These are phyloP conservation scores for Porphyrellus cyaneotinctus DNA, from an alignment of 768 basidiomycete species.

Conservation along the genomic window DNA sequence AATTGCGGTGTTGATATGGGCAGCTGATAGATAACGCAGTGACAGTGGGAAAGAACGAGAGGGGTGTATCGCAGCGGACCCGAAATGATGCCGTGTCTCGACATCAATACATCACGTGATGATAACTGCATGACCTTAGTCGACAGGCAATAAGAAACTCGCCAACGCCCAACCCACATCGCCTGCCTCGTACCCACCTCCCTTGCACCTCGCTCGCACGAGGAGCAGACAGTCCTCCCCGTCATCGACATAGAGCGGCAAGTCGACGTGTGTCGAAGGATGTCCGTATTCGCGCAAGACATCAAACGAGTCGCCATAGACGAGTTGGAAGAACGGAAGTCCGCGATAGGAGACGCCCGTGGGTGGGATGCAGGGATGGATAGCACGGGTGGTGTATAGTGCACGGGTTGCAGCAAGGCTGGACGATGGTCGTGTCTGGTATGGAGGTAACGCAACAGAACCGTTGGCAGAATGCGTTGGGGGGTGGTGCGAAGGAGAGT, in stretches of 20 bases:
- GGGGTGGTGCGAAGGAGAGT: constrained; percentile 18
- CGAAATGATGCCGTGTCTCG: neutral
- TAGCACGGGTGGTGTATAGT: constrained; percentile 63
- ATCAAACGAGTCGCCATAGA: constrained; percentile 56
- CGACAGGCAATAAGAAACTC: constrained; percentile 69
- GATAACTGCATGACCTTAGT: constrained; percentile 21
- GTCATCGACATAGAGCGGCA: constrained; percentile 78
- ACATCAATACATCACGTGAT: constrained; percentile 3
- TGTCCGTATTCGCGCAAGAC: constrained; percentile 77
- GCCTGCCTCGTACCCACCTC: constrained; percentile 30
- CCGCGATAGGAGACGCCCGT: constrained; percentile 61
- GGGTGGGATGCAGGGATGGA: constrained; percentile 68
- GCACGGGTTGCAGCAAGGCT: constrained; percentile 36
- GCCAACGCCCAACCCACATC: constrained; percentile 78
- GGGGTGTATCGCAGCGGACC: constrained; percentile 15
- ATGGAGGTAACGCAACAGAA: constrained; percentile 4
- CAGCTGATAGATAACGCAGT: constrained; percentile 17
- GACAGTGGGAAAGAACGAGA: neutral
- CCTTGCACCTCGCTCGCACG: constrained; percentile 46
- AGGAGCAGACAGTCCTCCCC: constrained; percentile 72
- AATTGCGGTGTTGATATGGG: neutral
- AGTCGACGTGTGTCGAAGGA: constrained; percentile 65
- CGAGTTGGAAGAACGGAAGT: constrained; percentile 74
- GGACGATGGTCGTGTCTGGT: constrained; percentile 22
- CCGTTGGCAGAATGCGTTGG: constrained; percentile 15